A percentile compares a stretch with the other conserved stretches of the same genome.
These are phyloP conservation scores for Erucastrum elatum DNA, from an alignment of 345 rosid genomes.

Conservation along the genomic window DNA sequence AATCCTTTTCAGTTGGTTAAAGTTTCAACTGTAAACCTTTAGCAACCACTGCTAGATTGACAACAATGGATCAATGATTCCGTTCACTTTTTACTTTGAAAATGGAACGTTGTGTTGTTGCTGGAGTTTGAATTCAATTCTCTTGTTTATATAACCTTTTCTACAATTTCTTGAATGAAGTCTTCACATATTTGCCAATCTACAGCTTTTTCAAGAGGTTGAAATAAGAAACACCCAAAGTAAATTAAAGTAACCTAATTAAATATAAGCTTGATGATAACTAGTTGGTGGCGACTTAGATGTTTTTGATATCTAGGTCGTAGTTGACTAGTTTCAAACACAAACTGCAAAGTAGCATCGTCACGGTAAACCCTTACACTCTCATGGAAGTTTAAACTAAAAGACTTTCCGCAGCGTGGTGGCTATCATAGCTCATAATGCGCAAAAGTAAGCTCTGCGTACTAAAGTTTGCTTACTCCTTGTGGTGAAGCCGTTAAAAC, in stretches of 20 bases:
- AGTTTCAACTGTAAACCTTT: neutral
- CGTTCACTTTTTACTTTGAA: conserved; percentile 16
- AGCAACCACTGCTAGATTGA: neutral
- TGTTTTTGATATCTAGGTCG: neutral
- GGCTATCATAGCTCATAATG: neutral
- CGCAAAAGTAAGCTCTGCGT: neutral
- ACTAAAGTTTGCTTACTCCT: neutral
- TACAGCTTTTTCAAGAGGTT: neutral
- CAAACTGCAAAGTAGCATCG: neutral
- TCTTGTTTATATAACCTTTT: neutral
- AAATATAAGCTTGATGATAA: neutral
- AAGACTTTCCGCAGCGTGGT: neutral
- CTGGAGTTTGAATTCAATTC: conserved; percentile 9
- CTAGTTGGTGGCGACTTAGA: neutral
- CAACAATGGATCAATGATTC: neutral
- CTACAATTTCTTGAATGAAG: neutral
- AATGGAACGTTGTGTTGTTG: conserved; percentile 18
- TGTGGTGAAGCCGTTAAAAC: neutral
- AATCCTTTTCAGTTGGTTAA: neutral
- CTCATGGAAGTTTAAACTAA: neutral
- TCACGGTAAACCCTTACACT: neutral
- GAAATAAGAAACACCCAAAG: neutral
- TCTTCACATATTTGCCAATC: neutral
- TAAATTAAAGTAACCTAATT: neutral
- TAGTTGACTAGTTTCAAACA: neutral